A percentile compares a stretch with the other conserved stretches of the same genome.
Evolutionary conservation across 2,329 filamentous ascomycete species (phyloP).

Genomic region (Penicillium sp.): DNA sequence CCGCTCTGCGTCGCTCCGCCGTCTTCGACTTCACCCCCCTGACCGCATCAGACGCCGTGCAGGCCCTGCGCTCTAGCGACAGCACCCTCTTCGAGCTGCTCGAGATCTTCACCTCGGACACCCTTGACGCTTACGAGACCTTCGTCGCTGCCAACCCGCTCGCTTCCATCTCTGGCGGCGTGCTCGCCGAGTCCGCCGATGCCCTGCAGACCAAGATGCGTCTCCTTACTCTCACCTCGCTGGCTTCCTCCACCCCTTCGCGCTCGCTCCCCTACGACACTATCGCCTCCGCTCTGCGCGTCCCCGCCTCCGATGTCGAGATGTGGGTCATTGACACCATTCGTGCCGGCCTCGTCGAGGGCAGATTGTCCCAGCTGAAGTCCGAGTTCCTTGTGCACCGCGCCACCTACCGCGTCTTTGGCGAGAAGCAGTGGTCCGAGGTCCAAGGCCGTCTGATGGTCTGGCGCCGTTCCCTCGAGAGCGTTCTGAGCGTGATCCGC

Average conservation of each 20-base stretch:
- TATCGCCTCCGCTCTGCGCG: conserved; percentile 81
- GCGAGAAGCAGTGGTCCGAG: conserved; percentile 97
- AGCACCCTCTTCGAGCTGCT: conserved; percentile 85
- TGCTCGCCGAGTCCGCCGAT: conserved; percentile 72
- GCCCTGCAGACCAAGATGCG: conserved; percentile 92
- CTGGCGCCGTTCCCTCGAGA: conserved; percentile 79
- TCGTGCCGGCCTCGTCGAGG: conserved; percentile 90
- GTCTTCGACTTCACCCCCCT: conserved; percentile 73
- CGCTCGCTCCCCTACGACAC: conserved; percentile 84
- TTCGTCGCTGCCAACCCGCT: conserved; percentile 66
- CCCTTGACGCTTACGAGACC: conserved; percentile 91
- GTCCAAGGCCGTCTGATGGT: conserved; percentile 85
- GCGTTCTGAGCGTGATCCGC: conserved; percentile 74
- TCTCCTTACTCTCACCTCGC: conserved; percentile 83
- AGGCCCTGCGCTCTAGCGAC: conserved; percentile 81
- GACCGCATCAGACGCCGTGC: conserved; percentile 70
- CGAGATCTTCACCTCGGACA: conserved; percentile 91
- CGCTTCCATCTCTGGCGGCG: conserved; percentile 70
- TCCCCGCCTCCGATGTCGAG: conserved; percentile 81
- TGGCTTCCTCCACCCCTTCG: conserved; percentile 77
- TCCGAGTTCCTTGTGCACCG: conserved; percentile 93
- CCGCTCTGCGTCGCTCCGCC: conserved; percentile 62
- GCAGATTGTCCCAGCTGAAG: conserved; percentile 90
- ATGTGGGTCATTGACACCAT: conserved; percentile 99
- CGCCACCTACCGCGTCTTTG: conserved; percentile 93